Evolutionary conservation across 352 stramenopile genomes (phyloP).

Genomic region (Thraustochytrium sp.): DNA sequence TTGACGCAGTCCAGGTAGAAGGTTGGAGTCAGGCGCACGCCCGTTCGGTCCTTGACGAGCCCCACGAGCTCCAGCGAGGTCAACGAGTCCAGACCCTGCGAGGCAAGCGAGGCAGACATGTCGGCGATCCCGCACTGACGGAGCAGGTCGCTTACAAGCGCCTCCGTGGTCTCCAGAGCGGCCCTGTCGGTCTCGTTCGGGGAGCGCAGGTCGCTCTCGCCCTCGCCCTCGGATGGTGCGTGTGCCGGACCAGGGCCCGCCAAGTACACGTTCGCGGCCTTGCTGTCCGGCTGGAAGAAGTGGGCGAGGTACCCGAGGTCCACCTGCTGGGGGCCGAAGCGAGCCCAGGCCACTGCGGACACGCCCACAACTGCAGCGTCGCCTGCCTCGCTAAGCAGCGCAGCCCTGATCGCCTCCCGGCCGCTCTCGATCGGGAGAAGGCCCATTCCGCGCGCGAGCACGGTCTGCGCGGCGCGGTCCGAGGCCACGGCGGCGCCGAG

Average conservation of each 20-base stretch:
- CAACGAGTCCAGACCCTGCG: slow-evolving; percentile 9
- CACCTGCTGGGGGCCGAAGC: not conserved
- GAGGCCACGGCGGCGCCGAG: not conserved
- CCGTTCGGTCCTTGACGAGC: not conserved
- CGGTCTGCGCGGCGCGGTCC: not conserved
- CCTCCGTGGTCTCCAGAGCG: not conserved
- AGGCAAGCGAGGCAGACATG: not conserved
- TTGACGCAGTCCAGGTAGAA: slow-evolving; percentile 29
- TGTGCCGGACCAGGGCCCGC: no score
- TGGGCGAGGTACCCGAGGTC: not conserved
- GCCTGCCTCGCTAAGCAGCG: not conserved
- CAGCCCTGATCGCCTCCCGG: not conserved
- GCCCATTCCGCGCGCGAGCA: slow-evolving; percentile 1
- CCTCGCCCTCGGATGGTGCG: no score
- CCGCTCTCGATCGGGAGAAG: not conserved
- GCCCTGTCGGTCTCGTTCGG: not conserved
- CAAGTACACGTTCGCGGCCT: no score
- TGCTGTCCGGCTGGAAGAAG: not conserved
- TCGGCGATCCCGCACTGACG: not conserved
- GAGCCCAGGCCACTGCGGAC: not conserved
- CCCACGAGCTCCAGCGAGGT: slow-evolving; percentile 9
- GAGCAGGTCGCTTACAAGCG: not conserved
- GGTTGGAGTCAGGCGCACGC: slow-evolving; percentile 12
- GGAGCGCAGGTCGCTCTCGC: no score
- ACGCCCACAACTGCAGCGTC: not conserved